Percentiles rank a stretch among this genome's conserved stretches.
phyloP scores from a whole-genome alignment of 2,329 filamentous ascomycete species.

The Chaetomium strumarium region DNA sequence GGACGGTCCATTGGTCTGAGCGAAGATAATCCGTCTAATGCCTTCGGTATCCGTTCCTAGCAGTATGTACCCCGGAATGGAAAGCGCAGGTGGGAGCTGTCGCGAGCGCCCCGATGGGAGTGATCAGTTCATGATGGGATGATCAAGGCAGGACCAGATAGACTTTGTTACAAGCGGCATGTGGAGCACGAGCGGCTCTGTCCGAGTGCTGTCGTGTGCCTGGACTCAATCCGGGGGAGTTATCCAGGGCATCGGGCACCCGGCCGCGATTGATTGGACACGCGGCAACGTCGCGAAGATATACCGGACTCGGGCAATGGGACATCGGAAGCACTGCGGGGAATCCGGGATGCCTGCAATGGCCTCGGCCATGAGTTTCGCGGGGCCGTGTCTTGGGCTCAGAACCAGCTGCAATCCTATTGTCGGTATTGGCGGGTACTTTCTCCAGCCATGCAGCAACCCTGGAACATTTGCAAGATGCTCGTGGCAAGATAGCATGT shows the following conservation, averaged over 20 bases:
- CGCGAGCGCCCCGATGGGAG: neutral
- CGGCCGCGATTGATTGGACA: slow-evolving; percentile 22
- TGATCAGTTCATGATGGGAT: slow-evolving; percentile 14
- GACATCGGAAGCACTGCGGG: neutral
- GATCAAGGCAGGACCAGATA: slow-evolving; percentile 14
- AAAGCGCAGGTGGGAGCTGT: slow-evolving; percentile 4
- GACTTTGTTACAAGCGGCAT: slow-evolving; percentile 21
- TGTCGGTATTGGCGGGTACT: neutral
- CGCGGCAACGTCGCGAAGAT: slow-evolving; percentile 18
- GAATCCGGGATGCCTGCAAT: slow-evolving; percentile 2
- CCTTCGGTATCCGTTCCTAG: slow-evolving; percentile 22
- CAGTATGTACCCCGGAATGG: neutral
- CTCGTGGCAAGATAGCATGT: neutral
- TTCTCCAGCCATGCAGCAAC: neutral
- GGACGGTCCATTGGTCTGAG: slow-evolving; percentile 24
- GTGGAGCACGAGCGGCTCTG: slow-evolving; percentile 21
- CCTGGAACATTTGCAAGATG: neutral
- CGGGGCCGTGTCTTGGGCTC: too few species aligned
- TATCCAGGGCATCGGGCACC: slow-evolving; percentile 17
- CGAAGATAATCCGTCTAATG: slow-evolving; percentile 11
- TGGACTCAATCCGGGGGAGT: slow-evolving; percentile 6
- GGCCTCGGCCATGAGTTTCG: neutral
- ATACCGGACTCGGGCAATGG: slow-evolving; percentile 17
- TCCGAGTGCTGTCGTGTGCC: too few species aligned
- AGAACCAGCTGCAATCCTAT: neutral